Percentiles rank a stretch among this genome's conserved stretches.
Evolutionary conservation across 208 protist genomes (phyloP).

Genomic region (Acanthamoeba triangularis): DNA sequence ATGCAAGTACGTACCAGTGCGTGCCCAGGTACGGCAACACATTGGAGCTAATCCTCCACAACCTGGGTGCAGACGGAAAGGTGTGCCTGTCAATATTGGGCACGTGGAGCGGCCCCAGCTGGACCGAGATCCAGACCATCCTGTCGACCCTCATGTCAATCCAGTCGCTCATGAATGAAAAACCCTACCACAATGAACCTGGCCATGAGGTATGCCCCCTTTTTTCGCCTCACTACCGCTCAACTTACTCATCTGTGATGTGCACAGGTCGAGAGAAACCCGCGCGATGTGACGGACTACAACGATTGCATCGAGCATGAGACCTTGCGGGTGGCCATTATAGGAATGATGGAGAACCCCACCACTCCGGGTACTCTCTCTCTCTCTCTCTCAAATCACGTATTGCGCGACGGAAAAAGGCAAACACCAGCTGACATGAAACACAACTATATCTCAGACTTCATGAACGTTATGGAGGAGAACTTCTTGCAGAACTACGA

Average conservation of each 20-base stretch:
- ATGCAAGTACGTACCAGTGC: slow-evolving; percentile 88
- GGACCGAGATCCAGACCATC: slow-evolving; percentile 20
- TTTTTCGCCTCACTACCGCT: neutral
- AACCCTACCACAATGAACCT: slow-evolving; percentile 94
- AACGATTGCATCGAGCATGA: slow-evolving; percentile 62
- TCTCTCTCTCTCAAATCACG: too few relatives aligned
- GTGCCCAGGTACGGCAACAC: too few relatives aligned
- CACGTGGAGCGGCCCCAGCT: slow-evolving; percentile 91
- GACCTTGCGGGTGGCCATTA: slow-evolving; percentile 41
- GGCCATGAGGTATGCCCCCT: slow-evolving; percentile 13
- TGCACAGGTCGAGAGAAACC: neutral
- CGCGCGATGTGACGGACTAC: slow-evolving; percentile 36
- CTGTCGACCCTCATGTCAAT: slow-evolving; percentile 91
- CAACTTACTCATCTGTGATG: too few relatives aligned
- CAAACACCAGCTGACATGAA: too few relatives aligned
- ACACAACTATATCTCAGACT: neutral
- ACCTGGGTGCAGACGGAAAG: slow-evolving; percentile 17
- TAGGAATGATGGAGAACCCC: slow-evolving; percentile 55
- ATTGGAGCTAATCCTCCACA: neutral
- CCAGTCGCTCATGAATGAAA: slow-evolving; percentile 93
- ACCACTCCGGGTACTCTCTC: neutral
- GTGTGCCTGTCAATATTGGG: slow-evolving; percentile 93
- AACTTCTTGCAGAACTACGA: slow-evolving; percentile 36
- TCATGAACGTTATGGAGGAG: slow-evolving; percentile 21
- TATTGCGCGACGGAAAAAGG: too few relatives aligned